Evolutionary conservation across 371 early-diverging fungal genomes (phyloP).

Genomic region (Coemansia linderi): DNA sequence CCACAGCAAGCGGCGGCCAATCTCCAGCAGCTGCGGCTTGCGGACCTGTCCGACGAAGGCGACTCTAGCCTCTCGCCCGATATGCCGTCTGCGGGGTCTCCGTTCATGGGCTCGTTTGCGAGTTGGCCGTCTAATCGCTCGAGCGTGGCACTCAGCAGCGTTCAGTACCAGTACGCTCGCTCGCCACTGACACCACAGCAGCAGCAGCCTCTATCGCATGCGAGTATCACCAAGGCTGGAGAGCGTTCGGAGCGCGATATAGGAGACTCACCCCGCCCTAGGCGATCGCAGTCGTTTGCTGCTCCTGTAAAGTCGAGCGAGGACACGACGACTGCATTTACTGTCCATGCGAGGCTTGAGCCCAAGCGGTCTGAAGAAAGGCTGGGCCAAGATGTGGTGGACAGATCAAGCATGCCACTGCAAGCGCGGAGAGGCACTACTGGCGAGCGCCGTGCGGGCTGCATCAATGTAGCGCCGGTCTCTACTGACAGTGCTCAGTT

Average conservation of each 20-base stretch:
- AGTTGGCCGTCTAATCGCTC: slow-evolving; percentile 12
- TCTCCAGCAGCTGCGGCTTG: background rate
- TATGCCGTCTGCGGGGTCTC: slow-evolving; percentile 9
- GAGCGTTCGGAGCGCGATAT: background rate
- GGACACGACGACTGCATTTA: background rate
- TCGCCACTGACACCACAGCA: background rate
- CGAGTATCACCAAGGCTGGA: background rate
- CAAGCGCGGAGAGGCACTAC: slow-evolving; percentile 30
- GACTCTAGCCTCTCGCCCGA: background rate
- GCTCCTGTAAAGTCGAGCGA: slow-evolving; percentile 6
- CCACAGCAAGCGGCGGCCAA: background rate
- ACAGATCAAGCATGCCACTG: slow-evolving; percentile 28
- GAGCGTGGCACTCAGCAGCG: slow-evolving; percentile 33
- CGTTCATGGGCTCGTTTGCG: slow-evolving; percentile 5
- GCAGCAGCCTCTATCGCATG: background rate
- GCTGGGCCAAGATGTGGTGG: slow-evolving; percentile 19
- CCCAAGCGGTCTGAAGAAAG: background rate
- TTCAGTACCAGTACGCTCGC: slow-evolving; percentile 41
- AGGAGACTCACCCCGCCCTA: slow-evolving; percentile 22
- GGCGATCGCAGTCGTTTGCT: slow-evolving; percentile 46
- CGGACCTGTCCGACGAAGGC: background rate
- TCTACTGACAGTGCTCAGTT: background rate
- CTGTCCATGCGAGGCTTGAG: background rate
- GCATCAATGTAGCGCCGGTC: background rate
- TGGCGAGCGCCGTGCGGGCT: slow-evolving; percentile 26